Percentiles rank a stretch among this genome's conserved stretches.
Evolutionary conservation across 345 rosid species (phyloP).

Genomic region (Rhizophora apiculata): DNA sequence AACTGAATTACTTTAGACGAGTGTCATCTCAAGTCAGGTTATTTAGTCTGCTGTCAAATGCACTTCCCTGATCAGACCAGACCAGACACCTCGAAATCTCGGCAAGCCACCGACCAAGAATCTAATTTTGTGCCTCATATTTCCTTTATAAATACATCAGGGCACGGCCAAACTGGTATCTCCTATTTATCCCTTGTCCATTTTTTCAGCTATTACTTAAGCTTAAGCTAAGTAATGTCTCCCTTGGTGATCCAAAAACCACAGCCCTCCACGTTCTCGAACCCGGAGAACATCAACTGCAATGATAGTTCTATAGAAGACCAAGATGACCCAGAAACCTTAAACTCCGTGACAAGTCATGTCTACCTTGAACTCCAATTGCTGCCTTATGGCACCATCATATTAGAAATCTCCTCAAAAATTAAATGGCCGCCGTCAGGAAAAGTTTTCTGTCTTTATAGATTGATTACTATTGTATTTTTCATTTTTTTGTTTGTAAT

Average conservation of each 20-base stretch:
- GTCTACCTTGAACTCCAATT: neutral
- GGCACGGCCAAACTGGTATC: too few species aligned
- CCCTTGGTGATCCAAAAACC: conserved; percentile 7
- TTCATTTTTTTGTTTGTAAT: too few species aligned
- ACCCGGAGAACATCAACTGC: conserved; percentile 1
- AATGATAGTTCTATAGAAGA: conserved; percentile 2
- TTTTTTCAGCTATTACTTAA: too few species aligned
- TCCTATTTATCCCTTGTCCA: too few species aligned
- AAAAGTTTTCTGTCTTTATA: too few species aligned
- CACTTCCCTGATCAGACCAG: neutral
- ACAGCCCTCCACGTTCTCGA: conserved; percentile 2
- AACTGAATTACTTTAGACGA: too few species aligned
- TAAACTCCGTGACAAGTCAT: conserved; percentile 23
- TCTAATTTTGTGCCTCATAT: too few species aligned
- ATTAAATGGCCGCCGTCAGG: too few species aligned
- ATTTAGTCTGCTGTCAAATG: neutral
- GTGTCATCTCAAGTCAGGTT: too few species aligned
- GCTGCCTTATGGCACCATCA: too few species aligned
- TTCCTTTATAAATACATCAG: neutral
- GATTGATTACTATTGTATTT: too few species aligned
- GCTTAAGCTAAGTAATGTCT: conserved; percentile 12
- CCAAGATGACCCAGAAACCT: conserved; percentile 22
- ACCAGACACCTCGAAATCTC: neutral
- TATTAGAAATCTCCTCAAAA: too few species aligned
- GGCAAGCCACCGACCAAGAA: conserved; percentile 14